These are phyloP conservation scores for Clonostachys byssicola DNA, from an alignment of 2,329 filamentous ascomycete genomes.

Conservation along the genomic window DNA sequence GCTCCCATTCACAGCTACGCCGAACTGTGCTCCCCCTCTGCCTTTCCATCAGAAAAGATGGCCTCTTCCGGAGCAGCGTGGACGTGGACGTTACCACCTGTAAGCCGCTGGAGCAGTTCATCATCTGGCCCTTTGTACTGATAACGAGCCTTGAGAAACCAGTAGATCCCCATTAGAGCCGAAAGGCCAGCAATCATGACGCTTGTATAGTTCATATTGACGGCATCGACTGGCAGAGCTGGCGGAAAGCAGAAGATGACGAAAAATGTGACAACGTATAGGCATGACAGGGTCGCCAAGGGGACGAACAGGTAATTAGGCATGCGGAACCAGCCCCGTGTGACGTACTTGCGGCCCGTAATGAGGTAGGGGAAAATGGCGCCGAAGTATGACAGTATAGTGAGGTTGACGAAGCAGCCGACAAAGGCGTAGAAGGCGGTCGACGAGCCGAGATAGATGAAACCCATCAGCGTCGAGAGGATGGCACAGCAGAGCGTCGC, in stretches of 20 bases:
- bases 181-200: constrained; percentile 38
- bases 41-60: too few relatives aligned
- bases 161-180: constrained; percentile 31
- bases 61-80: too few relatives aligned
- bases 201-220: constrained; percentile 48
- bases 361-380: constrained; percentile 57
- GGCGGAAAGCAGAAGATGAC: constrained; percentile 61
- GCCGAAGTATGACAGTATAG: constrained; percentile 45
- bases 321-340: constrained; percentile 56
- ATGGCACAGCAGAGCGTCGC: constrained; percentile 44
- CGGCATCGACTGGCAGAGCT: constrained; percentile 33
- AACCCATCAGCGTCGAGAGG: constrained; percentile 48
- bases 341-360: constrained; percentile 25
- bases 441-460: constrained; percentile 59
- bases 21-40: too few relatives aligned
- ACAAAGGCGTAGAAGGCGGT: constrained; percentile 67
- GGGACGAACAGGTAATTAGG: constrained; percentile 37
- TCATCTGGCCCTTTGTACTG: constrained; percentile 6
- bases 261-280: constrained; percentile 56
- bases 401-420: constrained; percentile 36
- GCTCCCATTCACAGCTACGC: too few relatives aligned
- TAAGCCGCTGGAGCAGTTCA: too few relatives aligned
- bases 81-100: too few relatives aligned
- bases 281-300: constrained; percentile 45
- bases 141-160: constrained; percentile 22